Conservation (phyloP, 306 rosid species). For the Trifolium dubium region DNA sequence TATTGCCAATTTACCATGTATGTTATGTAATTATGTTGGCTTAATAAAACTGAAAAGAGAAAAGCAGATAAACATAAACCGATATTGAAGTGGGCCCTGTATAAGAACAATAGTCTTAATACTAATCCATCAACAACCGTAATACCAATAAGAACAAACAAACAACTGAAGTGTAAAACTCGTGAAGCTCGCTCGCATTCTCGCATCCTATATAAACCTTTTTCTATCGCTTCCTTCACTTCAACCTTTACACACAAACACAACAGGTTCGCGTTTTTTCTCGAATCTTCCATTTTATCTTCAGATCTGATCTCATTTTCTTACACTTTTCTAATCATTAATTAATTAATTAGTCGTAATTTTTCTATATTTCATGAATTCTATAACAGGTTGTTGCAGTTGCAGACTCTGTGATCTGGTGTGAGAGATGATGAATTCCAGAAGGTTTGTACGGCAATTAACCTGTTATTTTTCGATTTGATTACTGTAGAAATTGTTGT, state of each 20-base stretch:
- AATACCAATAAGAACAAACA: not conserved
- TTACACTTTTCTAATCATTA: not conserved
- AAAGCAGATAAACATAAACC: no score
- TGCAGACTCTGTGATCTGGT: conserved; percentile 27
- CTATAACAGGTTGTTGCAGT: not conserved
- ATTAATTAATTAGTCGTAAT: not conserved
- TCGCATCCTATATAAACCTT: conserved; percentile 6
- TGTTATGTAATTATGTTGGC: no score
- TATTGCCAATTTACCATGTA: no score
- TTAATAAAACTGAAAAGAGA: no score
- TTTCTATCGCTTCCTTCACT: not conserved
- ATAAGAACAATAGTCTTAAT: no score
- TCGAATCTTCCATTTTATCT: conserved; percentile 11
- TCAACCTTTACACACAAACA: not conserved
- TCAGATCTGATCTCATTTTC: conserved; percentile 9
- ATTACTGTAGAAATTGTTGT: not conserved
- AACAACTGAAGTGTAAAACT: conserved; percentile 2
- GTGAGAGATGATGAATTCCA: conserved; percentile 47
- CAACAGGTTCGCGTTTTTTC: conserved; percentile 32
- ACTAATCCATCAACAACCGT: no score
- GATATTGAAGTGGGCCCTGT: no score
- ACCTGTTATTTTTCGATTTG: conserved; percentile 19
- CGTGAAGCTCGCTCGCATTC: not conserved
- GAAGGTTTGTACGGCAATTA: conserved; percentile 41
- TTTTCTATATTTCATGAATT: not conserved